Evolutionary conservation across 495 filamentous ascomycete species (phyloP).

Genomic region (Ascodesmis nigricans): DNA sequence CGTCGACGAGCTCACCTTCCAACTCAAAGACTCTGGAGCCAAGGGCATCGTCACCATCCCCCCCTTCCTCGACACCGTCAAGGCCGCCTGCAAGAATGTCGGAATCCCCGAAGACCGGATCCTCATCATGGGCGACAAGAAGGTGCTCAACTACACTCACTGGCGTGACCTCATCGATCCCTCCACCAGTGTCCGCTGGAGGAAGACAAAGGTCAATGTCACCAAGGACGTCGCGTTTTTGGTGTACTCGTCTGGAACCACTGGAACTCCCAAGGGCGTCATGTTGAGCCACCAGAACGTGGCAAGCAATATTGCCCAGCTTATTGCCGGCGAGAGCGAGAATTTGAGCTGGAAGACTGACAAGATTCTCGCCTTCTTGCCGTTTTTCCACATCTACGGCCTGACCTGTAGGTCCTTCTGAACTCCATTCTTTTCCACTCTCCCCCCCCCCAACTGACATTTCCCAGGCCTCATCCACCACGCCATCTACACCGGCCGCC

Average conservation of each 20-base stretch:
- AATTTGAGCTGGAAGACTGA: constrained; percentile 44
- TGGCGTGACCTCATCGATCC: constrained; percentile 49
- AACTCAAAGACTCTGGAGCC: constrained; percentile 60
- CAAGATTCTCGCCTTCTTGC: constrained; percentile 53
- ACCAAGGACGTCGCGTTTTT: constrained; percentile 42
- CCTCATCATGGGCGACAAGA: constrained; percentile 55
- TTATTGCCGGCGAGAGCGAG: constrained; percentile 32
- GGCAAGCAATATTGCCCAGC: constrained; percentile 42
- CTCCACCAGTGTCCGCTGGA: constrained; percentile 26
- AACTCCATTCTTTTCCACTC: too few relatives aligned
- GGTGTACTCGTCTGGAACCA: constrained; percentile 77
- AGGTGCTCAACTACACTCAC: constrained; percentile 39
- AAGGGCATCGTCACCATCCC: constrained; percentile 55
- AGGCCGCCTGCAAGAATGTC: constrained; percentile 41
- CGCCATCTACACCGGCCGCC: constrained; percentile 42
- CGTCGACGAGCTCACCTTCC: constrained; percentile 64
- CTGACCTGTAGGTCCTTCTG: constrained; percentile 15
- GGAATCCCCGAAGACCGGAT: constrained; percentile 46
- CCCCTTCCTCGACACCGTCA: constrained; percentile 36
- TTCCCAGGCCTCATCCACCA: constrained; percentile 27
- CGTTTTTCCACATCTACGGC: constrained; percentile 89
- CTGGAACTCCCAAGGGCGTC: constrained; percentile 83
- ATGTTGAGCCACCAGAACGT: constrained; percentile 70
- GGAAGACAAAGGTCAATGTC: constrained; percentile 28
- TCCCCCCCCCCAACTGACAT: too few relatives aligned